Percentiles rank a stretch among this genome's conserved stretches.
These are phyloP conservation scores for Cladochytrium replicatum DNA, from an alignment of 192 early-diverging fungal species.

Conservation along the genomic window DNA sequence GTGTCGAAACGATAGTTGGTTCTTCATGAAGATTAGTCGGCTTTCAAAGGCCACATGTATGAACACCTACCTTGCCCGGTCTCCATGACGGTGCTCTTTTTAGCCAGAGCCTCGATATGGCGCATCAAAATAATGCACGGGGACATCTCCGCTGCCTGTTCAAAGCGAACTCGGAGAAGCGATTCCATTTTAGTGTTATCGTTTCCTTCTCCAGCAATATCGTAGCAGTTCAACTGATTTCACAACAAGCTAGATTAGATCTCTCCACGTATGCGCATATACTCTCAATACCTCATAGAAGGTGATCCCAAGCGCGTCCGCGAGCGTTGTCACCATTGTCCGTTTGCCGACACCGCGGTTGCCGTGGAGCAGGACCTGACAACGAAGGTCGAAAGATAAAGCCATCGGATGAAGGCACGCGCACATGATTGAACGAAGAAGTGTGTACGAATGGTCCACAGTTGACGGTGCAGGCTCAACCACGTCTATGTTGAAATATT, in stretches of 20 bases:
- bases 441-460: conserved; percentile 19
- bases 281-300: conserved; percentile 46
- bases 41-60: neutral
- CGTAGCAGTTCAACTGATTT: conserved; percentile 59
- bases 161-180: conserved; percentile 60
- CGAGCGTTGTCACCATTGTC: conserved; percentile 51
- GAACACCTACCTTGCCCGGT: conserved; percentile 30
- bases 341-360: conserved; percentile 77
- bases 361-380: conserved; percentile 67
- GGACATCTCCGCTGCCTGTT: conserved; percentile 62
- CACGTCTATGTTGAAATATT: too few species aligned
- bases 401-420: conserved; percentile 69
- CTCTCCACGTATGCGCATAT: neutral
- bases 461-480: conserved; percentile 8
- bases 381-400: conserved; percentile 51
- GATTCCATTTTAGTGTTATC: conserved; percentile 71
- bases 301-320: conserved; percentile 66
- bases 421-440: conserved; percentile 49
- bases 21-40: conserved; percentile 13
- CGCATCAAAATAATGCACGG: conserved; percentile 80
- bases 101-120: conserved; percentile 66
- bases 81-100: conserved; percentile 45
- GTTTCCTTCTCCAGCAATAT: conserved; percentile 66
- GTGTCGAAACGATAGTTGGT: conserved; percentile 41
- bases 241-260: neutral